Conservation (phyloP, 306 rosid species). For the Comarum palustre region DNA sequence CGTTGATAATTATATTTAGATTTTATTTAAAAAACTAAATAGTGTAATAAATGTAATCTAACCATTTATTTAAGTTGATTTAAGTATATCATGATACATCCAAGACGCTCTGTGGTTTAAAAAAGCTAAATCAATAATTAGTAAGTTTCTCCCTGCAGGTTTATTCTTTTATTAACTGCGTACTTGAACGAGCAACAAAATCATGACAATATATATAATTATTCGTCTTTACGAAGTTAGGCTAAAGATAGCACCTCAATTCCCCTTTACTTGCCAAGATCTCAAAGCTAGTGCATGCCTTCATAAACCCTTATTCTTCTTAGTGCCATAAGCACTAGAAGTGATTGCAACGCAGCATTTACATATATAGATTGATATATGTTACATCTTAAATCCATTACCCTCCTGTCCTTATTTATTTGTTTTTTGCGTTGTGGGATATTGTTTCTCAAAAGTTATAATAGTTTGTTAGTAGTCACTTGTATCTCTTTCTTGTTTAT, state of each 20-base stretch:
- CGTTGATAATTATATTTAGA: too few relatives aligned
- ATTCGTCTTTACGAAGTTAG: conserved; percentile 21
- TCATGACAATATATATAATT: conserved; percentile 36
- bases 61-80: too few relatives aligned
- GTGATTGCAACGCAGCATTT: conserved; percentile 36
- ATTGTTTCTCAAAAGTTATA: not conserved
- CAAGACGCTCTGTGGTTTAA: too few relatives aligned
- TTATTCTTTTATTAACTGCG: conserved; percentile 14
- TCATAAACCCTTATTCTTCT: conserved; percentile 13
- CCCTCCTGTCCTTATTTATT: conserved; percentile 21
- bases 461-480: not conserved
- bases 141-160: not conserved
- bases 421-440: not conserved
- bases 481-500: not conserved
- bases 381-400: conserved; percentile 27
- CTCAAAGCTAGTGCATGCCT: conserved; percentile 28
- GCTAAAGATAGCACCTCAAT: conserved; percentile 23
- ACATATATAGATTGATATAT: too few relatives aligned
- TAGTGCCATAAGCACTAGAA: conserved; percentile 51
- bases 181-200: conserved; percentile 37
- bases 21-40: too few relatives aligned
- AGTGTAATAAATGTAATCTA: too few relatives aligned
- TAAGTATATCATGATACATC: too few relatives aligned
- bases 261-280: conserved; percentile 35
- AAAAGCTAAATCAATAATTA: not conserved